These are phyloP conservation scores for Cardamine resedifolia DNA, from an alignment of 345 rosid genomes.

Conservation along the genomic window DNA sequence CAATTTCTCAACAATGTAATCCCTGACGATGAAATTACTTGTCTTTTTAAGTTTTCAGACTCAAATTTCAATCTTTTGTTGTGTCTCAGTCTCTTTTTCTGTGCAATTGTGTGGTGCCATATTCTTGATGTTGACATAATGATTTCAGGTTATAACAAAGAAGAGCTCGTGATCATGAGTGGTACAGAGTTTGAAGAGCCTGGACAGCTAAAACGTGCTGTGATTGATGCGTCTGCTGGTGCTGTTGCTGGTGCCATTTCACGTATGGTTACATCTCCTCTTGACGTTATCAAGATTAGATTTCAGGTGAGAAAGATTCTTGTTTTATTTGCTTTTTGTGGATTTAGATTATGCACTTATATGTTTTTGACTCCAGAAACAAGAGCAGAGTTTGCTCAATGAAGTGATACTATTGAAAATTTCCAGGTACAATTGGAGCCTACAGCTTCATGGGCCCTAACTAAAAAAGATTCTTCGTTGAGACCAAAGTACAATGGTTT, in stretches of 20 bases:
- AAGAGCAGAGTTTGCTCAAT: neutral
- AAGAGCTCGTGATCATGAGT: neutral
- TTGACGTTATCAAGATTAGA: slow-evolving; percentile 15
- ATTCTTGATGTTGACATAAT: neutral
- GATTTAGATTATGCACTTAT: neutral
- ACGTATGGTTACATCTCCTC: slow-evolving; percentile 10
- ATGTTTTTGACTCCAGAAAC: neutral
- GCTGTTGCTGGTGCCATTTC: slow-evolving; percentile 20
- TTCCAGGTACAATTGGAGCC: slow-evolving; percentile 13
- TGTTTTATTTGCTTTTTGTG: neutral
- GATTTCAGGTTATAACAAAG: neutral
- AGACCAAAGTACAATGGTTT: slow-evolving; percentile 14
- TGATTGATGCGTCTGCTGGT: slow-evolving; percentile 11
- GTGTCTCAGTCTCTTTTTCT: neutral
- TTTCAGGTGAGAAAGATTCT: neutral
- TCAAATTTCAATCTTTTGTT: neutral
- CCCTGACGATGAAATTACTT: neutral
- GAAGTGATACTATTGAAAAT: neutral
- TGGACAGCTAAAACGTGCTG: slow-evolving; percentile 14
- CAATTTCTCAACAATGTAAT: neutral
- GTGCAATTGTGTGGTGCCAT: neutral
- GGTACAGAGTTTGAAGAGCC: slow-evolving; percentile 5
- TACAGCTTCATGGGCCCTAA: slow-evolving; percentile 4
- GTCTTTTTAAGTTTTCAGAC: neutral
- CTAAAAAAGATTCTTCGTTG: neutral